Evolutionary conservation across 306 rosid genomes (phyloP).

Genomic region (Adenanthera pavonina): DNA sequence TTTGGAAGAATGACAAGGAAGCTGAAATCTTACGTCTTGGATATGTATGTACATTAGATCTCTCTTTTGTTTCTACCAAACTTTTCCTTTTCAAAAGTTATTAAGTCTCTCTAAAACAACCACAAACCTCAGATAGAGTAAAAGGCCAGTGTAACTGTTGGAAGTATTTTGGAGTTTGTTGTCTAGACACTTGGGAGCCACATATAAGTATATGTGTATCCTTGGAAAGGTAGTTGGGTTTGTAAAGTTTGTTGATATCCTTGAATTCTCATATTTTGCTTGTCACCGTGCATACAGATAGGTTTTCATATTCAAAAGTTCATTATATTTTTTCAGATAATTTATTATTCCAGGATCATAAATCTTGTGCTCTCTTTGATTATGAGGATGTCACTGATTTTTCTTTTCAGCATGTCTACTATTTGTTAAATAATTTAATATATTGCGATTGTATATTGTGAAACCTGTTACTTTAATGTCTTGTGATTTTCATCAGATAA

Average conservation of each 20-base stretch:
- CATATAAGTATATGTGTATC: neutral
- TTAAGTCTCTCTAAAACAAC: constrained; percentile 3
- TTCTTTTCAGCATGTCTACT: neutral
- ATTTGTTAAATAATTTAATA: neutral
- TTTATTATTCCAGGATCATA: neutral
- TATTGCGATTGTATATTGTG: neutral
- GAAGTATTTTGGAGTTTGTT: neutral
- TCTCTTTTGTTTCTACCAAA: constrained; percentile 1
- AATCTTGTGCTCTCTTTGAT: neutral
- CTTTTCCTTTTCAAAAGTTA: constrained; percentile 5
- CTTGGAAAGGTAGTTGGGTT: neutral
- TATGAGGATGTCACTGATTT: neutral
- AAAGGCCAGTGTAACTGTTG: neutral
- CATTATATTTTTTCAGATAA: neutral
- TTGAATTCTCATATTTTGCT: neutral
- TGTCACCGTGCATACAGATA: neutral
- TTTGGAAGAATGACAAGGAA: constrained; percentile 78
- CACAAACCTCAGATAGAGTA: constrained; percentile 17
- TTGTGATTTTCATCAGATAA: neutral
- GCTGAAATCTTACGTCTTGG: constrained; percentile 79
- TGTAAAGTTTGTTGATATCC: neutral
- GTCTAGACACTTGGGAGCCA: neutral
- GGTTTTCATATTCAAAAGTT: neutral
- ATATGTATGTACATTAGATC: constrained; percentile 53
- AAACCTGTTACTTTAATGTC: neutral